phyloP scores from a whole-genome alignment of 1,139 yeast species.

The Blastobotrys apis region DNA sequence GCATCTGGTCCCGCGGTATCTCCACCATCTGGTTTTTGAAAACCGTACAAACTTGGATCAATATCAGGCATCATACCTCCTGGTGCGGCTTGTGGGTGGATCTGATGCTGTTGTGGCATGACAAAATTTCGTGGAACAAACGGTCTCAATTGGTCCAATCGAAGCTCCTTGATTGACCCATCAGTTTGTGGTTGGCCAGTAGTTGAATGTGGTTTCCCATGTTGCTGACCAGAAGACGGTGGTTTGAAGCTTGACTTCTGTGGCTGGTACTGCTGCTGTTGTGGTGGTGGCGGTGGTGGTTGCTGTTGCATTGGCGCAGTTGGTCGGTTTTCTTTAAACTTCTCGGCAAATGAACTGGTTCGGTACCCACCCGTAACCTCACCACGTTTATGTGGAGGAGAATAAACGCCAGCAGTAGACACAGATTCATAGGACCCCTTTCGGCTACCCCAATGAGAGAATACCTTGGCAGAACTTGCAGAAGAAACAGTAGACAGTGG shows the following conservation, averaged over 20 bases:
- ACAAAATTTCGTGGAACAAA: constrained; percentile 10
- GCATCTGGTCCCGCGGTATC: no score
- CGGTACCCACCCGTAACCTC: neutral
- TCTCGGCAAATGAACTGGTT: neutral
- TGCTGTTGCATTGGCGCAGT: neutral
- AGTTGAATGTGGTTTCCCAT: no score
- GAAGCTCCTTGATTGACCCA: neutral
- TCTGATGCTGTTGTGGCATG: neutral
- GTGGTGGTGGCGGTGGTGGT: neutral
- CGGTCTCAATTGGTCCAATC: constrained; percentile 2
- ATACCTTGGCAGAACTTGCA: constrained; percentile 1
- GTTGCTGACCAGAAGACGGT: no score
- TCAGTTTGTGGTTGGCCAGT: no score
- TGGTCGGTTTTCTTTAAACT: no score
- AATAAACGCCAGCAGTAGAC: neutral
- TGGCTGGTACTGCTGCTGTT: no score
- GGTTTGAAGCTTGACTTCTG: no score
- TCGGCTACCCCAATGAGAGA: neutral
- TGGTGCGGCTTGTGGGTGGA: no score
- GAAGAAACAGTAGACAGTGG: constrained; percentile 13
- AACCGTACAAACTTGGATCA: no score
- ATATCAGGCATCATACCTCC: no score
- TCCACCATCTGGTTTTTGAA: no score
- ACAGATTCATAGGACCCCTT: neutral
- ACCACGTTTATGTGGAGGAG: constrained; percentile 11